These are phyloP conservation scores for Lablab purpureus DNA, from an alignment of 306 rosid genomes.

Conservation along the genomic window DNA sequence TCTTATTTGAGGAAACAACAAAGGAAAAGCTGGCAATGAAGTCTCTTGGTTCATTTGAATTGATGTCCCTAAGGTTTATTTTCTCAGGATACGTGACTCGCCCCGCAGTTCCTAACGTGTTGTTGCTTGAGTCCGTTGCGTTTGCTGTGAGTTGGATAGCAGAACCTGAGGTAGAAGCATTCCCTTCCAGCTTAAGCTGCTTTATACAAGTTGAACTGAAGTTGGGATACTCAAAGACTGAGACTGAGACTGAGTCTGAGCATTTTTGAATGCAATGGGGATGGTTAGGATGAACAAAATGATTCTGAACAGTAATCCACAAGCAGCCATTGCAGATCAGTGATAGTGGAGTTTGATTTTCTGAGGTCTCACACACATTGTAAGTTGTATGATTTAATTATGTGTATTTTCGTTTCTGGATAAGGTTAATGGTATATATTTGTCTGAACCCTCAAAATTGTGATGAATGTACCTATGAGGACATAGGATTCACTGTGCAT, in stretches of 20 bases:
- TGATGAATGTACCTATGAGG: too few species aligned
- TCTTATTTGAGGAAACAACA: slow-evolving; percentile 41
- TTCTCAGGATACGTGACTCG: background rate
- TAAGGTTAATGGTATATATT: too few species aligned
- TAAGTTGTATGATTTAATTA: too few species aligned
- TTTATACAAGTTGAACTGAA: background rate
- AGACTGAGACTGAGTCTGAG: background rate
- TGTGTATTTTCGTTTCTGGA: too few species aligned
- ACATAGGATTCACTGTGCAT: too few species aligned
- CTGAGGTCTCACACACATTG: too few species aligned
- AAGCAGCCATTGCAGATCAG: too few species aligned
- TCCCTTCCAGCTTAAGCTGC: slow-evolving; percentile 6
- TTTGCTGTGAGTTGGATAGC: slow-evolving; percentile 38
- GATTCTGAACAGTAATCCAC: too few species aligned
- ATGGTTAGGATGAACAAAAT: slow-evolving; percentile 22
- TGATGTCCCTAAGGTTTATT: slow-evolving; percentile 48
- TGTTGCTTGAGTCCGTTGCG: too few species aligned
- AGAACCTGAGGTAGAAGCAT: slow-evolving; percentile 11
- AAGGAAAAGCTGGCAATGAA: slow-evolving; percentile 57
- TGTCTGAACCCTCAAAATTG: too few species aligned
- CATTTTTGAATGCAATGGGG: slow-evolving; percentile 22
- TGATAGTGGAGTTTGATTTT: too few species aligned
- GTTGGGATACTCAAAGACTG: slow-evolving; percentile 11
- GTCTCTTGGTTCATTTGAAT: slow-evolving; percentile 31
- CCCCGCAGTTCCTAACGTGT: background rate